A percentile compares a stretch with the other conserved stretches of the same genome.
Evolutionary conservation across 1,139 yeast genomes (phyloP).

Genomic region (Zygosaccharomyces pseudobailii): DNA sequence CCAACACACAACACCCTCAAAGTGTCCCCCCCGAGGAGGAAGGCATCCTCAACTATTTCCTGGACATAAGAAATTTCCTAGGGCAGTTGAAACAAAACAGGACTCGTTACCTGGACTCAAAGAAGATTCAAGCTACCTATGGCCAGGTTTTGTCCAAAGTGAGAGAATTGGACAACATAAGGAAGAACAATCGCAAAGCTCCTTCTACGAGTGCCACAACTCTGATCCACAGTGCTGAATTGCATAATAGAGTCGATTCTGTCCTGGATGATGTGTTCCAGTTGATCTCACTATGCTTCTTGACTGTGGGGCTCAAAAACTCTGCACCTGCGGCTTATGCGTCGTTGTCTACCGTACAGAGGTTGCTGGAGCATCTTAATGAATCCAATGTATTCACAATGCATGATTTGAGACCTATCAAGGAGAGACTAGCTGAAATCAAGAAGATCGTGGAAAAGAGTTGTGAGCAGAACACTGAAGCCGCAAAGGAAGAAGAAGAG

Average conservation of each 20-base stretch:
- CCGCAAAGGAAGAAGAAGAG: conserved; percentile 22
- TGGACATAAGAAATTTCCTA: conserved; percentile 45
- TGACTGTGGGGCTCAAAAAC: conserved; percentile 85
- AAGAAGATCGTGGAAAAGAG: conserved; percentile 50
- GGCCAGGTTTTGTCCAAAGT: conserved; percentile 48
- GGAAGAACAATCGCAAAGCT: conserved; percentile 18
- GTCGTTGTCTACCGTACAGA: conserved; percentile 75
- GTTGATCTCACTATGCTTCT: conserved; percentile 73
- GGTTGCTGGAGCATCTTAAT: conserved; percentile 72
- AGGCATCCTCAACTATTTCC: conserved; percentile 45
- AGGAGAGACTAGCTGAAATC: conserved; percentile 65
- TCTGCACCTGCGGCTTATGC: conserved; percentile 94
- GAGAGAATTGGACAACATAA: conserved; percentile 46
- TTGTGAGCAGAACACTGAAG: conserved; percentile 35
- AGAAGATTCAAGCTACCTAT: conserved; percentile 55
- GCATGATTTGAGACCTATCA: conserved; percentile 75
- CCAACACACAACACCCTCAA: conserved; percentile 23
- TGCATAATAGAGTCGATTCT: conserved; percentile 51
- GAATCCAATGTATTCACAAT: conserved; percentile 79
- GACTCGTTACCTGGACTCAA: conserved; percentile 56
- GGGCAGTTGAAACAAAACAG: conserved; percentile 62
- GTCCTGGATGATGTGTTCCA: conserved; percentile 88
- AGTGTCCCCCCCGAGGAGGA: conserved; percentile 51
- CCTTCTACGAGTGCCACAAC: conserved; percentile 24
- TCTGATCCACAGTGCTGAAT: conserved; percentile 27